Percentiles rank a stretch among this genome's conserved stretches.
Evolutionary conservation across 352 stramenopile species (phyloP).

Genomic region (Phytophthora tentaculata): DNA sequence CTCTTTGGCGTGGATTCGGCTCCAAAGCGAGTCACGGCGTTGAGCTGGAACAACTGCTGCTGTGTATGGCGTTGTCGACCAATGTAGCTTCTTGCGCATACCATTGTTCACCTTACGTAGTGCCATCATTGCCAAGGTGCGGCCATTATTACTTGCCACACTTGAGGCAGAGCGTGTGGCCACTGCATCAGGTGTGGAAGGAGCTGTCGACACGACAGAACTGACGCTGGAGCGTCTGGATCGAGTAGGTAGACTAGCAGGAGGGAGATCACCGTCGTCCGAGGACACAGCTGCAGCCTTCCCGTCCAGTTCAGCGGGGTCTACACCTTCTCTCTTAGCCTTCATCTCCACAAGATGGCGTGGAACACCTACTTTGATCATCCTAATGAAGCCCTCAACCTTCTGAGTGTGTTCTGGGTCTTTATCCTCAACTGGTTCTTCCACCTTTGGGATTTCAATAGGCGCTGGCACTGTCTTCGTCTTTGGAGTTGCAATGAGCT

Average conservation of each 20-base stretch:
- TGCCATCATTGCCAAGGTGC: slow-evolving; percentile 36
- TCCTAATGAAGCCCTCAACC: slow-evolving; percentile 64
- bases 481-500: slow-evolving; percentile 42
- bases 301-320: slow-evolving; percentile 50
- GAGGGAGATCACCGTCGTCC: slow-evolving; percentile 35
- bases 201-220: slow-evolving; percentile 35
- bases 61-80: slow-evolving; percentile 60
- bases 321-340: slow-evolving; percentile 55
- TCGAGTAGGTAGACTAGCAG: slow-evolving; percentile 23
- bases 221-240: slow-evolving; percentile 50
- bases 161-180: slow-evolving; percentile 22
- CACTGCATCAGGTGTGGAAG: slow-evolving; percentile 40
- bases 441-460: slow-evolving; percentile 37
- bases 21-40: slow-evolving; percentile 63
- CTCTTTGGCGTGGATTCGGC: slow-evolving; percentile 37
- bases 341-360: slow-evolving; percentile 71
- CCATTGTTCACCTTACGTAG: slow-evolving; percentile 58
- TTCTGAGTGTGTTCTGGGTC: slow-evolving; percentile 49
- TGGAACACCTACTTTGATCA: slow-evolving; percentile 74
- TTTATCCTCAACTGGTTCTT: slow-evolving; percentile 40
- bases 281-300: background rate
- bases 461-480: slow-evolving; percentile 40
- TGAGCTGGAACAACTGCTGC: slow-evolving; percentile 33
- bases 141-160: slow-evolving; percentile 18
- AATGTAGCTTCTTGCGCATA: slow-evolving; percentile 83